A percentile compares a stretch with the other conserved stretches of the same genome.
phyloP scores from a whole-genome alignment of 768 basidiomycete species.

The Mycena amicta region DNA sequence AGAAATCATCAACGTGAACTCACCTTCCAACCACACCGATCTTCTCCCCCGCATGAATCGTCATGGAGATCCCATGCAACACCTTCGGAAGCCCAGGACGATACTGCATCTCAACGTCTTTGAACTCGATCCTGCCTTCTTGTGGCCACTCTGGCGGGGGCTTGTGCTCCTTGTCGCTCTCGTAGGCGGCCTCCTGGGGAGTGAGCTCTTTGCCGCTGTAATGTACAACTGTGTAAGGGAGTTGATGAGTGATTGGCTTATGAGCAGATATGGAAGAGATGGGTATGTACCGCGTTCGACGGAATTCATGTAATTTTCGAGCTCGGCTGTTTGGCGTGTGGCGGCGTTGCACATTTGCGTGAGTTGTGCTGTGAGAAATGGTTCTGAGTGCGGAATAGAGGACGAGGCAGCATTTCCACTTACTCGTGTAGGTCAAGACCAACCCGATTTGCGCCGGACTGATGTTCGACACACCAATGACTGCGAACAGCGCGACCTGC shows the following conservation, averaged over 20 bases:
- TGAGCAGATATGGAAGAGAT: constrained; percentile 3
- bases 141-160: constrained; percentile 67
- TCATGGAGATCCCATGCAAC: constrained; percentile 61
- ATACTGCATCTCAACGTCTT: constrained; percentile 62
- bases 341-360: constrained; percentile 56
- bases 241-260: background rate
- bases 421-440: constrained; percentile 67
- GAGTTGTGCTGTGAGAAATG: constrained; percentile 40
- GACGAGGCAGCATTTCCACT: no score
- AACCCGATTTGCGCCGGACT: constrained; percentile 72
- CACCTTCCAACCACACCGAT: constrained; percentile 81
- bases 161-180: constrained; percentile 50
- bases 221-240: constrained; percentile 49
- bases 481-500: constrained; percentile 69
- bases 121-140: constrained; percentile 61
- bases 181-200: constrained; percentile 67
- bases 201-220: constrained; percentile 53
- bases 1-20: background rate
- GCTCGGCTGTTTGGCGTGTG: constrained; percentile 64
- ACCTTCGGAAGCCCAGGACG: constrained; percentile 71
- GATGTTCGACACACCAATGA: constrained; percentile 55
- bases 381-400: background rate
- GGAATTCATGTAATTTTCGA: constrained; percentile 63
- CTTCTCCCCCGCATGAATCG: constrained; percentile 69
- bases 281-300: no score